Percentiles rank a stretch among this genome's conserved stretches.
phyloP scores from a whole-genome alignment of 2,329 filamentous ascomycete genomes.

The Fusarium clavum region DNA sequence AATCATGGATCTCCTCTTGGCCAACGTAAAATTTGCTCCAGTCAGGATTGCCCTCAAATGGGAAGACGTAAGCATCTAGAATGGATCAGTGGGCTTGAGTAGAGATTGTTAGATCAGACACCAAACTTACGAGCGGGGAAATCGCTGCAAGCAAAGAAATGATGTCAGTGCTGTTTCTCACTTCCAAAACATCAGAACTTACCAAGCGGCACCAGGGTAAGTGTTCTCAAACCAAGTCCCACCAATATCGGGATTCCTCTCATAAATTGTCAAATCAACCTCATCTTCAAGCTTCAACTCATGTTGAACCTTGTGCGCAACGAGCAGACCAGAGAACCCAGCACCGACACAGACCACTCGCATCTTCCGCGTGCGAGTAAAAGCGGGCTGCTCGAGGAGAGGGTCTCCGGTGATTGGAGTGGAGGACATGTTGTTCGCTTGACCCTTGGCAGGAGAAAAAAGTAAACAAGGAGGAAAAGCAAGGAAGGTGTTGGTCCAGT shows the following conservation, averaged over 20 bases:
- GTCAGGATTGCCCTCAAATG: conserved; percentile 7
- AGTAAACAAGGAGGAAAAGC: not conserved
- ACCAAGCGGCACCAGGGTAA: conserved; percentile 16
- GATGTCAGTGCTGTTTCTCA: not conserved
- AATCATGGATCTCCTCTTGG: not conserved
- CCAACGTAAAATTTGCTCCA: conserved; percentile 4
- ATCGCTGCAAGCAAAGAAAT: not conserved
- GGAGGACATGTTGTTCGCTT: not conserved
- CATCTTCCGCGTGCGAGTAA: conserved; percentile 6
- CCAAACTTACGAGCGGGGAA: conserved; percentile 2
- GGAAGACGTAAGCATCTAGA: conserved; percentile 10
- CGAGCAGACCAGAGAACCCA: conserved; percentile 5
- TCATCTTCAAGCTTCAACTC: conserved; percentile 6
- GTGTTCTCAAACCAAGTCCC: conserved; percentile 19
- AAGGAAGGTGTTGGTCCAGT: not conserved
- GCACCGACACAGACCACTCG: conserved; percentile 9
- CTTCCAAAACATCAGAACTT: not conserved
- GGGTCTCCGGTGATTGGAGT: not conserved
- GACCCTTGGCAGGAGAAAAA: not conserved
- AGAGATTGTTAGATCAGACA: accelerated
- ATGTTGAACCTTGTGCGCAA: conserved; percentile 14
- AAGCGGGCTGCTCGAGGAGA: conserved; percentile 12
- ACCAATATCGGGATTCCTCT: conserved; percentile 2
- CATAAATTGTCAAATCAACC: conserved; percentile 1
- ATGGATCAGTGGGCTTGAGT: not conserved